A percentile compares a stretch with the other conserved stretches of the same genome.
phyloP scores from a whole-genome alignment of 2,329 filamentous ascomycete species.

The Helicocarpus griseus region DNA sequence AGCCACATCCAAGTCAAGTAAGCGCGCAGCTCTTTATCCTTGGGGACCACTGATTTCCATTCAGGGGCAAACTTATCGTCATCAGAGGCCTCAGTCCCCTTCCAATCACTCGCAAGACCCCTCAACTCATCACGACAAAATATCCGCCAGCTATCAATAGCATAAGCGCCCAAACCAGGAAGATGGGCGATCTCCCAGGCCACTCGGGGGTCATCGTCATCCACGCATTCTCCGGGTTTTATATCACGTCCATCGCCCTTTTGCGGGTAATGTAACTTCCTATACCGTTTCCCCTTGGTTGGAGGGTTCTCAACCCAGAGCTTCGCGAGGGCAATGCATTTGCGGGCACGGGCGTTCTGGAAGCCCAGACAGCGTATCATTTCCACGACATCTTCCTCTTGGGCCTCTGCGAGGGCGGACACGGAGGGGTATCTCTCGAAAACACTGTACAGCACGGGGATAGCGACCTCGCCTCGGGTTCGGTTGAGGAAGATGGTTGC shows the following conservation, averaged over 20 bases:
- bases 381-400: slow-evolving; percentile 46
- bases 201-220: slow-evolving; percentile 41
- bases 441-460: slow-evolving; percentile 64
- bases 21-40: slow-evolving; percentile 81
- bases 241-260: slow-evolving; percentile 42
- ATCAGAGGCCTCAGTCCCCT: slow-evolving; percentile 42
- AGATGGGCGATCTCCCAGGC: slow-evolving; percentile 81
- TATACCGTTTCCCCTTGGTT: slow-evolving; percentile 45
- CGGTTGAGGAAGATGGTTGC: slow-evolving; percentile 79
- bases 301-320: slow-evolving; percentile 60
- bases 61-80: slow-evolving; percentile 59
- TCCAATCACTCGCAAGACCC: slow-evolving; percentile 56
- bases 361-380: slow-evolving; percentile 65
- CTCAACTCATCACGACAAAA: slow-evolving; percentile 77
- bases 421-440: slow-evolving; percentile 61
- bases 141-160: slow-evolving; percentile 83
- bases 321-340: slow-evolving; percentile 61
- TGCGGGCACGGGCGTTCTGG: slow-evolving; percentile 55
- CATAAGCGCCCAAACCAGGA: slow-evolving; percentile 67
- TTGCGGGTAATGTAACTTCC: slow-evolving; percentile 46
- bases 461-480: slow-evolving; percentile 62
- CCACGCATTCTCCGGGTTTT: slow-evolving; percentile 37
- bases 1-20: slow-evolving; percentile 90
- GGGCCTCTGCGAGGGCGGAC: slow-evolving; percentile 48
- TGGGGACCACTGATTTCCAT: slow-evolving; percentile 77